Conservation (phyloP, 352 stramenopile species). For the Globisporangium paroecandrum region DNA sequence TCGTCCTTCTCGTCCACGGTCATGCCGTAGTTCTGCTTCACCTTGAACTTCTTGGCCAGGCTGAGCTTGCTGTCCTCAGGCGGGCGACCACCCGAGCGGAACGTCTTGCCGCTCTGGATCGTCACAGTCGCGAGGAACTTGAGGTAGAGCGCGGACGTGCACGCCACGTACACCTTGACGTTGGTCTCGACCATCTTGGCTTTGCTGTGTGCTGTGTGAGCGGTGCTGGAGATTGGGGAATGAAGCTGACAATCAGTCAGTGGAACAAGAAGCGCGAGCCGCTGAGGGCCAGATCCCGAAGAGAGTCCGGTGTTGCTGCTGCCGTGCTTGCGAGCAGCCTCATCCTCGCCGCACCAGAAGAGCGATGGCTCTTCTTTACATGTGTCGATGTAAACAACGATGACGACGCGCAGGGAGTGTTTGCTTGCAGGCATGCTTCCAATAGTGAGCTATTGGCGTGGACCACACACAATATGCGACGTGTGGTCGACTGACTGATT, state of each 20-base stretch:
- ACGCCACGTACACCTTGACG: constrained; percentile 26
- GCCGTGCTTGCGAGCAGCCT: background rate
- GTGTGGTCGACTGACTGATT: no score
- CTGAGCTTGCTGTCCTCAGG: constrained; percentile 50
- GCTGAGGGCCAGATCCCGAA: no score
- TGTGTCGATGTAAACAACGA: background rate
- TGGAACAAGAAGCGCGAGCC: no score
- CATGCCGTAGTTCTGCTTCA: constrained; percentile 38
- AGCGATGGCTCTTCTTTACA: background rate
- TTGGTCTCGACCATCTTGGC: constrained; percentile 10
- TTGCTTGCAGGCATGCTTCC: no score
- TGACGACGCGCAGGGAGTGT: background rate
- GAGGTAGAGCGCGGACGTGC: constrained; percentile 42
- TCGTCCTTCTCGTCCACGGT: constrained; percentile 26
- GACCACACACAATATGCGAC: no score
- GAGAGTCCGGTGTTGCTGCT: background rate
- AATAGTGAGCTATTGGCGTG: no score
- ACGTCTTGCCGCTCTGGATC: constrained; percentile 55
- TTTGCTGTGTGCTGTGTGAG: background rate
- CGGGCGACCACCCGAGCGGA: constrained; percentile 38
- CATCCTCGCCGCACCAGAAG: background rate
- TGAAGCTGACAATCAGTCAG: background rate
- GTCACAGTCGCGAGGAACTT: constrained; percentile 57
- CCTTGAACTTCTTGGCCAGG: constrained; percentile 22
- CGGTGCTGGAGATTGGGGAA: background rate